Evolutionary conservation across 2,329 filamentous ascomycete genomes (phyloP).

Genomic region (Arthrobotrys sinensis): DNA sequence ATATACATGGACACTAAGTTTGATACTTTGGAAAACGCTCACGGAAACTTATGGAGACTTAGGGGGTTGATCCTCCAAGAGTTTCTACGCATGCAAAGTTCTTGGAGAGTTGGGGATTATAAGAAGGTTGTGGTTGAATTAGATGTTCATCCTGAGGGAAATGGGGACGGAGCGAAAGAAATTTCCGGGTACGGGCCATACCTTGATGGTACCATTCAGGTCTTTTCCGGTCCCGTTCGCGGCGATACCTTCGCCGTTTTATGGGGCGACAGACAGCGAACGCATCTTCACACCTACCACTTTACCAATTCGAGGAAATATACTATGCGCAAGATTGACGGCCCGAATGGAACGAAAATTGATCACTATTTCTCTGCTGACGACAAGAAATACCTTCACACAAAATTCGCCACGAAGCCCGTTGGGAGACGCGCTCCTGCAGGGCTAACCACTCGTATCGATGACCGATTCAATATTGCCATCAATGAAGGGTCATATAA

Average conservation of each 20-base stretch:
- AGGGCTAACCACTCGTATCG: constrained; percentile 1
- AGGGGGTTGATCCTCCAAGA: constrained; percentile 41
- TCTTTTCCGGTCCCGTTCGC: constrained; percentile 37
- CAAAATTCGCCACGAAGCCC: not conserved
- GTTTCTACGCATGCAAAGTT: constrained; percentile 45
- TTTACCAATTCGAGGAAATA: constrained; percentile 18
- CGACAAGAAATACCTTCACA: not conserved
- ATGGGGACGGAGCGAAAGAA: not conserved
- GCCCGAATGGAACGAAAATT: not conserved
- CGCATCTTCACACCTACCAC: constrained; percentile 20
- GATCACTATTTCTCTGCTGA: not conserved
- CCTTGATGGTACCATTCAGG: constrained; percentile 39
- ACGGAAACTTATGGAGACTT: constrained; percentile 43
- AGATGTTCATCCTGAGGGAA: not conserved
- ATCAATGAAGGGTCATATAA: constrained; percentile 45
- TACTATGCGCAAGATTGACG: constrained; percentile 5
- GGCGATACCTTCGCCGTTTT: constrained; percentile 30
- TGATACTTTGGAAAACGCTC: constrained; percentile 27
- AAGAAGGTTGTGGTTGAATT: constrained; percentile 42
- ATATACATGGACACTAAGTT: constrained; percentile 31
- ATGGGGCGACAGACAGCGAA: constrained; percentile 21
- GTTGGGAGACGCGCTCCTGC: not conserved
- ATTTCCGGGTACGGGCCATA: not conserved
- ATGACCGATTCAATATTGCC: constrained; percentile 22
- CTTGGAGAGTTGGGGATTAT: constrained; percentile 48